phyloP scores from a whole-genome alignment of 2,329 filamentous ascomycete species.

The Trichoderma citrinoviride region DNA sequence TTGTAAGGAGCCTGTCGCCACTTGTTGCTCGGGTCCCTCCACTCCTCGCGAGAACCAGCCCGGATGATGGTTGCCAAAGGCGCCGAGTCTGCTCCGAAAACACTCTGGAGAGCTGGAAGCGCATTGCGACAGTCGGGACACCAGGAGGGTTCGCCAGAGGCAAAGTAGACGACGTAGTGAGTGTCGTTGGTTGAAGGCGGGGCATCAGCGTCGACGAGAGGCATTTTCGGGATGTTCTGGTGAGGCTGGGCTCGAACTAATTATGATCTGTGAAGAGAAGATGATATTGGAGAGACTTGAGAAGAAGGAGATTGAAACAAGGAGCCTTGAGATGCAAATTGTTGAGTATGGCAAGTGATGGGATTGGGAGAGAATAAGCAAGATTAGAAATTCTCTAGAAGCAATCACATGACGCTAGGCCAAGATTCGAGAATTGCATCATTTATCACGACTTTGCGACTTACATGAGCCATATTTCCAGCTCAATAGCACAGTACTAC shows the following conservation, averaged over 20 bases:
- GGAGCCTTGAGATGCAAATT: not conserved
- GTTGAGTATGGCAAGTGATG: not conserved
- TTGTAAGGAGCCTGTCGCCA: constrained; percentile 30
- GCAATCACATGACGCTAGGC: constrained; percentile 14
- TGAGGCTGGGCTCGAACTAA: not conserved
- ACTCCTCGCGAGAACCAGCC: constrained; percentile 29
- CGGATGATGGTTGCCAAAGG: constrained; percentile 30
- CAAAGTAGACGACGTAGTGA: constrained; percentile 35
- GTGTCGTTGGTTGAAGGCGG: constrained; percentile 28
- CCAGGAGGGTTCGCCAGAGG: constrained; percentile 33
- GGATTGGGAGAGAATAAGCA: not conserved
- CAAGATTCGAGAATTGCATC: constrained; percentile 9
- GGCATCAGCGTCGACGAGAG: constrained; percentile 28
- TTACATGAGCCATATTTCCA: not conserved
- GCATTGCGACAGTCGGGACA: constrained; percentile 32
- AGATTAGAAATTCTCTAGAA: not conserved
- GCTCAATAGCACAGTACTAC: too few species aligned
- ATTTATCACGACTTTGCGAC: constrained; percentile 9
- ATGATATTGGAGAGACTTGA: not conserved
- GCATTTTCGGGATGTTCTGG: constrained; percentile 27
- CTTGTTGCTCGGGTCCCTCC: constrained; percentile 30
- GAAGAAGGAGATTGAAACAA: not conserved
- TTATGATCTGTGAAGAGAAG: not conserved
- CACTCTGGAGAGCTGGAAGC: constrained; percentile 27
- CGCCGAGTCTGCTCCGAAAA: constrained; percentile 28